Conservation (phyloP, 768 basidiomycete species). For the Leccinum pellstonianum region DNA sequence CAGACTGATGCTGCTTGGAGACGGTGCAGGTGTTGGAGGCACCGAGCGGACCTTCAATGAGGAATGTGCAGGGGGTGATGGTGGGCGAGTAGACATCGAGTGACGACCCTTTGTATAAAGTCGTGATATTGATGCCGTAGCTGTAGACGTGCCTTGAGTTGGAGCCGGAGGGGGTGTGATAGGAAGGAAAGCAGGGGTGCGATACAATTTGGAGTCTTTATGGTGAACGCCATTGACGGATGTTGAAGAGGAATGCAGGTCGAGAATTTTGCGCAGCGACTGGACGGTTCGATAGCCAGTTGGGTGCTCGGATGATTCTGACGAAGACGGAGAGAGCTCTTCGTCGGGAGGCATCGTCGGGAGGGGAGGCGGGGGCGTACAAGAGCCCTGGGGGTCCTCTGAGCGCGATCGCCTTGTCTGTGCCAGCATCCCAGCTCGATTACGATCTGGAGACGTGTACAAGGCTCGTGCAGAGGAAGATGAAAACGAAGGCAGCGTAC, state of each 20-base stretch:
- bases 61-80: slow-evolving; percentile 57
- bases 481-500: slow-evolving; percentile 13
- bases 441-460: slow-evolving; percentile 15
- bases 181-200: slow-evolving; percentile 34
- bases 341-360: slow-evolving; percentile 58
- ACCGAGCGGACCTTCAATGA: slow-evolving; percentile 41
- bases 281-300: slow-evolving; percentile 61
- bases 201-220: slow-evolving; percentile 13
- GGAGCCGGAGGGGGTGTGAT: slow-evolving; percentile 50
- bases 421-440: slow-evolving; percentile 8
- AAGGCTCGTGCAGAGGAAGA: slow-evolving; percentile 14
- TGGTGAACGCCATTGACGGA: slow-evolving; percentile 20
- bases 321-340: slow-evolving; percentile 50
- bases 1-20: slow-evolving; percentile 31
- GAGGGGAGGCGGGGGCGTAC: slow-evolving; percentile 26
- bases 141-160: slow-evolving; percentile 60
- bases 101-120: slow-evolving; percentile 63
- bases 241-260: slow-evolving; percentile 42
- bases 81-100: slow-evolving; percentile 61
- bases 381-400: slow-evolving; percentile 30
- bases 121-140: slow-evolving; percentile 77
- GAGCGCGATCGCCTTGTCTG: slow-evolving; percentile 27
- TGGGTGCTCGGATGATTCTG: slow-evolving; percentile 50
- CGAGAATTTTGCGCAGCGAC: slow-evolving; percentile 69
- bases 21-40: slow-evolving; percentile 37